Conservation (phyloP, 2,329 filamentous ascomycete species). For the Talaromyces verruculosus region DNA sequence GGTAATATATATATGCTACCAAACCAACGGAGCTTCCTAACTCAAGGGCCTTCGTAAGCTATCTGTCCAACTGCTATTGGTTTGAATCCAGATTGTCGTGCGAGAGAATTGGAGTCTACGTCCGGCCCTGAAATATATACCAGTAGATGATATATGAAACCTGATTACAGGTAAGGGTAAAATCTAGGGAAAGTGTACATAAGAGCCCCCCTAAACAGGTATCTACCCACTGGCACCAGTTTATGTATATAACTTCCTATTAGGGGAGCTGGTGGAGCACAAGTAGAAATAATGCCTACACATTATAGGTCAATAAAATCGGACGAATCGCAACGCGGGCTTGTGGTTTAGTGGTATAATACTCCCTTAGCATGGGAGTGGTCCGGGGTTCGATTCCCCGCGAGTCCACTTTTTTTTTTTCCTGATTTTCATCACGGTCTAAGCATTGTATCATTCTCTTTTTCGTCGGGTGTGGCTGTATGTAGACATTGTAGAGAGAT, state of each 20-base stretch:
- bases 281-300: neutral
- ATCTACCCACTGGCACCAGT: neutral
- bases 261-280: neutral
- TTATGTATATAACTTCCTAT: neutral
- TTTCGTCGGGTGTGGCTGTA: no score
- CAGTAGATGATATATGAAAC: neutral
- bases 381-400: slow-evolving; percentile 47
- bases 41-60: neutral
- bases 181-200: neutral
- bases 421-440: no score
- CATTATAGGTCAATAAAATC: neutral
- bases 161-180: neutral
- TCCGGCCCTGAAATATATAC: neutral
- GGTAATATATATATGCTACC: neutral
- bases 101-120: neutral
- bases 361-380: slow-evolving; percentile 45
- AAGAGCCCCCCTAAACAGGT: neutral
- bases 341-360: slow-evolving; percentile 46
- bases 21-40: no score
- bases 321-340: neutral
- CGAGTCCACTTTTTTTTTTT: slow-evolving; percentile 1
- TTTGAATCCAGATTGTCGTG: no score
- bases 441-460: no score
- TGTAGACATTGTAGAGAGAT: no score
- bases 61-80: neutral